Evolutionary conservation across 441 rosid genomes (phyloP).

Genomic region (Adansonia rubrostipa): DNA sequence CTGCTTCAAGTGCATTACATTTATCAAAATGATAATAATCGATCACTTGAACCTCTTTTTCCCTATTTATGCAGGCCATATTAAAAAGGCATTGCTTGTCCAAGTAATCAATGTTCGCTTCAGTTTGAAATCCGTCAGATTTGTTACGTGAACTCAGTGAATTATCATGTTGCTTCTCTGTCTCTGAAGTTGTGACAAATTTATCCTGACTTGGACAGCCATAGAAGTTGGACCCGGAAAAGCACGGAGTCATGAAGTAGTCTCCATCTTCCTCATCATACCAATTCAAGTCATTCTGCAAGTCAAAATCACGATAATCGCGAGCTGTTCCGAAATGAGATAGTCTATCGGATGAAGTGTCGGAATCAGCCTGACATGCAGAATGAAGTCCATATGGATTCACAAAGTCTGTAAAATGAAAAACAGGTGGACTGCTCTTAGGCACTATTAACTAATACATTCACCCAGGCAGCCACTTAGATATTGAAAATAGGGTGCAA

Average conservation of each 20-base stretch:
- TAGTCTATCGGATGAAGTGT: slow-evolving; percentile 66
- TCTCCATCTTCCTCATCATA: slow-evolving; percentile 74
- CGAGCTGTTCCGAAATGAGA: slow-evolving; percentile 92
- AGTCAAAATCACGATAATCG: slow-evolving; percentile 62
- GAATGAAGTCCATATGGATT: slow-evolving; percentile 85
- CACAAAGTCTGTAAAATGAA: slow-evolving; percentile 61
- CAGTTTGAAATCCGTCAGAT: slow-evolving; percentile 49
- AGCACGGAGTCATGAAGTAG: slow-evolving; percentile 69
- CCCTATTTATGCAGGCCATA: slow-evolving; percentile 29
- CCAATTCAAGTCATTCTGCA: slow-evolving; percentile 66
- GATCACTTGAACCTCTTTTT: slow-evolving; percentile 28
- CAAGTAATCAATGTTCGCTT: slow-evolving; percentile 46
- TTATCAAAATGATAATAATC: slow-evolving; percentile 42
- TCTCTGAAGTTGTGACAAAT: slow-evolving; percentile 57
- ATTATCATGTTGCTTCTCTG: slow-evolving; percentile 47
- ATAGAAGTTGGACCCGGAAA: slow-evolving; percentile 58
- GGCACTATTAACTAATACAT: slow-evolving; percentile 16
- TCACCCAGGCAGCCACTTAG: slow-evolving; percentile 17
- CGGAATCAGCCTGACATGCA: slow-evolving; percentile 53
- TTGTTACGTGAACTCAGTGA: slow-evolving; percentile 39
- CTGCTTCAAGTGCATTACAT: slow-evolving; percentile 33
- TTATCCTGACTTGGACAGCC: slow-evolving; percentile 75
- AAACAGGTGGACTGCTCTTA: slow-evolving; percentile 12
- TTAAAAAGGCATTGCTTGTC: slow-evolving; percentile 57
- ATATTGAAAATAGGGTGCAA: neutral